Conservation (phyloP, 2,329 filamentous ascomycete genomes). For the Aureobasidium sp. region DNA sequence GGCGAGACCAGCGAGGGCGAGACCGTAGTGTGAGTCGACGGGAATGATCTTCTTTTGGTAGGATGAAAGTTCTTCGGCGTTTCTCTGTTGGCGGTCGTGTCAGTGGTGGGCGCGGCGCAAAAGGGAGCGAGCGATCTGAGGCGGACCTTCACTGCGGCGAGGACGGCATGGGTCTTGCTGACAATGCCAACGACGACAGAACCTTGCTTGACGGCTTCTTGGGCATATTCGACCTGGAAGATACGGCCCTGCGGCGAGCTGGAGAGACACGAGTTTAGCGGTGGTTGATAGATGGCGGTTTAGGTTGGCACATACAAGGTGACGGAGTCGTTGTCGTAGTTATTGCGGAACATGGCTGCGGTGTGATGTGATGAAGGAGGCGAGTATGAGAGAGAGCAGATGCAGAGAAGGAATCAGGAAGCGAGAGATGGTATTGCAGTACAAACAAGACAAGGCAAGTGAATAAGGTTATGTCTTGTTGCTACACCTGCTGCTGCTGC, state of each 20-base stretch:
- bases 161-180: constrained; percentile 95
- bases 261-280: constrained; percentile 10
- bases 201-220: constrained; percentile 97
- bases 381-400: constrained; percentile 9
- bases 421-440: not conserved
- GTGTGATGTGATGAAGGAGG: constrained; percentile 13
- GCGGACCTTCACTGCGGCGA: constrained; percentile 88
- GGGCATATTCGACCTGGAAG: constrained; percentile 99
- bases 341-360: constrained; percentile 91
- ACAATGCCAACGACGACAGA: constrained; percentile 95
- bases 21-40: constrained; percentile 89
- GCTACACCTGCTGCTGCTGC: not conserved
- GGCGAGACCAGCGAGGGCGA: constrained; percentile 92
- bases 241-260: constrained; percentile 98
- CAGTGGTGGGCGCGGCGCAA: not conserved
- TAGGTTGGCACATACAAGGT: constrained; percentile 68
- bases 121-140: not conserved
- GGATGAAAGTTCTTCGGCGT: constrained; percentile 97
- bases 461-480: not conserved
- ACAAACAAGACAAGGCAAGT: not conserved
- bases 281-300: not conserved
- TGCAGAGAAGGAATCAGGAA: constrained; percentile 1
- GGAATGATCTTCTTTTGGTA: constrained; percentile 99
- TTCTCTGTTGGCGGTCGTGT: constrained; percentile 54
- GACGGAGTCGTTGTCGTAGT: constrained; percentile 99